Percentiles rank a stretch among this genome's conserved stretches.
Evolutionary conservation across 352 stramenopile species (phyloP).

Genomic region (Peronosclerospora sorghi): DNA sequence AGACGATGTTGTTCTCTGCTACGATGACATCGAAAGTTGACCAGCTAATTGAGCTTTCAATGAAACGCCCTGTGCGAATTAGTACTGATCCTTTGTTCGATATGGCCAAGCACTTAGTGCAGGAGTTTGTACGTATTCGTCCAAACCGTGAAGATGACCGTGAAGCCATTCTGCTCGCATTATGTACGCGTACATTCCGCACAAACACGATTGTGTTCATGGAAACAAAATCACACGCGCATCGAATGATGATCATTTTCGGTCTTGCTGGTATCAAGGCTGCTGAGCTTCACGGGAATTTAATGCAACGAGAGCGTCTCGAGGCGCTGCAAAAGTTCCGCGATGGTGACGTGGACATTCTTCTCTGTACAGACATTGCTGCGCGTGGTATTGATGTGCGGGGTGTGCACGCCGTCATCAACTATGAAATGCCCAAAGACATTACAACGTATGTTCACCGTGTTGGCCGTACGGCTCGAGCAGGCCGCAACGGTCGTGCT

Average conservation of each 20-base stretch:
- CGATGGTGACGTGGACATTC: conserved; percentile 89
- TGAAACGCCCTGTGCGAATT: conserved; percentile 95
- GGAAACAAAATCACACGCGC: conserved; percentile 94
- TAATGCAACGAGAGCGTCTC: conserved; percentile 93
- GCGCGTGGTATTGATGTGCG: conserved; percentile 97
- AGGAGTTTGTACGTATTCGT: conserved; percentile 97
- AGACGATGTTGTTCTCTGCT: conserved; percentile 99
- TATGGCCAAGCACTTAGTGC: conserved; percentile 92
- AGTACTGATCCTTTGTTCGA: conserved; percentile 89
- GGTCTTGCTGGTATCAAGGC: conserved; percentile 92
- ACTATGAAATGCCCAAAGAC: conserved; percentile 99
- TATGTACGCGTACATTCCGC: conserved; percentile 93
- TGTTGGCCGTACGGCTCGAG: conserved; percentile 96
- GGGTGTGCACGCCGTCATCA: conserved; percentile 97
- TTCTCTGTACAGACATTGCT: conserved; percentile 98
- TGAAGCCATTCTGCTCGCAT: conserved; percentile 91
- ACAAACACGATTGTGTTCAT: conserved; percentile 98
- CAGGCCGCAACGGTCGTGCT: conserved; percentile 86
- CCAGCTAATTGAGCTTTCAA: conserved; percentile 92
- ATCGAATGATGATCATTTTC: conserved; percentile 96
- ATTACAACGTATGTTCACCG: conserved; percentile 98
- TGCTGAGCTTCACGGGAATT: conserved; percentile 96
- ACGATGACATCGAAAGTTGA: conserved; percentile 98
- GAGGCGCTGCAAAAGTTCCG: conserved; percentile 94
- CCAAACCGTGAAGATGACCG: conserved; percentile 85